Conservation (phyloP, 352 stramenopile genomes). For the Globisporangium radiosum region DNA sequence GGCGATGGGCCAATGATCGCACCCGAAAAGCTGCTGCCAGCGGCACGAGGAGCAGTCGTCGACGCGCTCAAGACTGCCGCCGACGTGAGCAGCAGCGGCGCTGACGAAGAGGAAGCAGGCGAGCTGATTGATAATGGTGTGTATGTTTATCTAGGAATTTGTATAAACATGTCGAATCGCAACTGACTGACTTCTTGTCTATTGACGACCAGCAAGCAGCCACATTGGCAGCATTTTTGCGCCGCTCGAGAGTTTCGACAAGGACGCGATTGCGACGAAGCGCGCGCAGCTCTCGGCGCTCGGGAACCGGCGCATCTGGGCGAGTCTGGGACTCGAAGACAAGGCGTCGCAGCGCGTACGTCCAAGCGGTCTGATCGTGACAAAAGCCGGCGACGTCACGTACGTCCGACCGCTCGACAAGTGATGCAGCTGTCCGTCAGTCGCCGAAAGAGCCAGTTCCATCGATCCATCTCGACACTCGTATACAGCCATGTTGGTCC, state of each 20-base stretch:
- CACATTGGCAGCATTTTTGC: slow-evolving; percentile 66
- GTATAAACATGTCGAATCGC: too few species aligned
- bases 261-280: slow-evolving; percentile 76
- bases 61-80: slow-evolving; percentile 30
- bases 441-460: too few species aligned
- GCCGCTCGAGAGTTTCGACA: slow-evolving; percentile 70
- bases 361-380: slow-evolving; percentile 57
- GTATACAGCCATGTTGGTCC: background rate
- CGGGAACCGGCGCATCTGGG: slow-evolving; percentile 78
- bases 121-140: slow-evolving; percentile 60
- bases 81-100: too few species aligned
- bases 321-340: slow-evolving; percentile 78
- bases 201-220: slow-evolving; percentile 33
- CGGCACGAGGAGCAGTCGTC: slow-evolving; percentile 16
- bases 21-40: slow-evolving; percentile 31
- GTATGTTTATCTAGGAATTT: slow-evolving; percentile 1
- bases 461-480: background rate
- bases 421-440: slow-evolving; percentile 7
- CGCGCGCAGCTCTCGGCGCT: slow-evolving; percentile 64
- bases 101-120: slow-evolving; percentile 62
- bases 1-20: too few species aligned
- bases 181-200: background rate
- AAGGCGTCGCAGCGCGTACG: slow-evolving; percentile 44
- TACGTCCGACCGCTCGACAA: slow-evolving; percentile 67
- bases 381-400: slow-evolving; percentile 62